Base-by-base conservation (phyloP, 2,329 filamentous ascomycete species). In the Sarocladium oryzae region DNA sequence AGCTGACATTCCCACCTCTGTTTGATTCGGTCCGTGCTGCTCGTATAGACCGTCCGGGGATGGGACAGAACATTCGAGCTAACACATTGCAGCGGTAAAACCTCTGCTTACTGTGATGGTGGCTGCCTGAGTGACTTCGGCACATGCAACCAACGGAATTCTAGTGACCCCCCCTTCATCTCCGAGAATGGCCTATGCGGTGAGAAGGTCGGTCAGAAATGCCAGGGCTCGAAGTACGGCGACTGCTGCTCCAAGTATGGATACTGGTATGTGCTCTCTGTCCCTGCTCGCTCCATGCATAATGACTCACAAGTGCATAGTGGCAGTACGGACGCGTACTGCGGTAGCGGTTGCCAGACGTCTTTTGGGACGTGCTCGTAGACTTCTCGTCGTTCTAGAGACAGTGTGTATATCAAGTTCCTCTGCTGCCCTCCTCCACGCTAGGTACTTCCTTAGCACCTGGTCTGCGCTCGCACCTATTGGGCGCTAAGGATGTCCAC, bases 111-210 rank as follows among this genome's bases (percentile, higher is more conserved):
- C 57, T 70, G 68, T 56, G 66, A 66, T 28, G 70, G 67, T 28
- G 66, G 68, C n/a, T 70, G 68, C 54, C 59, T 69, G 51, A 48
- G 55, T 15, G 59, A 62, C 51, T 69, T 65, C 57, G 67, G 68
- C 32, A 58, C 58, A 32, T 70, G 68, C 55, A 57, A 59, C 48
- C 15, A 38, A n/a, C 5, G 2, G 2, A n/a, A 36, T 2, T 18
- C 24, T 18, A 32, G 28, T 16, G 49, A 28, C 56, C 60, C 24
- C 53, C 53, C 4, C 49, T 56, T 56, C 10, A 49, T 65, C 24
- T 55, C 56, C 30, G 57, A 66, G 50, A 66, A 69, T 52, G 67
- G 66, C 8, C 60, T 69, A 30, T 70, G 68, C 50, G 68, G 67
- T 4, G 45, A 54, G 5, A 38, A 49, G 13, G 63, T 63, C 50